phyloP scores from a whole-genome alignment of 495 filamentous ascomycete species.

The Hypoxylon perforatum region DNA sequence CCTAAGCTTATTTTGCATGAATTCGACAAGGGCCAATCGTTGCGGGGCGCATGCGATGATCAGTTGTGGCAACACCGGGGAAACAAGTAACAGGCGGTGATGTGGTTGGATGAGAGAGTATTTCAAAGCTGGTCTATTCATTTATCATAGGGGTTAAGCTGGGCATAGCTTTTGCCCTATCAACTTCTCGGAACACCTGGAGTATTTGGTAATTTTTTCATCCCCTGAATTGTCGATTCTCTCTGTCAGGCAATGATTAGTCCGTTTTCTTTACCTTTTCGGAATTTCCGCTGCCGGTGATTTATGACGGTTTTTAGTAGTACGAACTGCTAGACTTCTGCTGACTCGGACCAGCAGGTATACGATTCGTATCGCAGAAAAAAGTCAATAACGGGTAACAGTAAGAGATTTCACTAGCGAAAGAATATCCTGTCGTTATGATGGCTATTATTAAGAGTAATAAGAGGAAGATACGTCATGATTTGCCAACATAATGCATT shows the following conservation, averaged over 20 bases:
- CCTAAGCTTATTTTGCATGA: conserved; percentile 13
- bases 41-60: conserved; percentile 10
- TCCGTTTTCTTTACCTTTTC: background rate
- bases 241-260: conserved; percentile 13
- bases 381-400: background rate
- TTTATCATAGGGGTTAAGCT: conserved; percentile 23
- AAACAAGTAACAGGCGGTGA: conserved; percentile 8
- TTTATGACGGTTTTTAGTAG: conserved; percentile 7
- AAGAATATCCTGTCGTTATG: conserved; percentile 9
- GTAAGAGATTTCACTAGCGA: conserved; percentile 8
- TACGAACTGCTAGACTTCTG: conserved; percentile 2
- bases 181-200: conserved; percentile 15
- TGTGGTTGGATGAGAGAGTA: conserved; percentile 22
- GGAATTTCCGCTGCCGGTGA: conserved; percentile 11
- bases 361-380: background rate
- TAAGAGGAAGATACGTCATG: conserved; percentile 24
- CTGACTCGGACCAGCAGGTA: background rate
- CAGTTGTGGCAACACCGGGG: conserved; percentile 25
- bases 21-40: conserved; percentile 30
- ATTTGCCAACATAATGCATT: background rate
- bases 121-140: conserved; percentile 2
- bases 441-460: background rate
- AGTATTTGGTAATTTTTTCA: background rate
- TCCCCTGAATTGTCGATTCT: conserved; percentile 22
- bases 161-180: conserved; percentile 22